A percentile compares a stretch with the other conserved stretches of the same genome.
phyloP scores from a whole-genome alignment of 345 rosid genomes.

The Camelina neglecta region DNA sequence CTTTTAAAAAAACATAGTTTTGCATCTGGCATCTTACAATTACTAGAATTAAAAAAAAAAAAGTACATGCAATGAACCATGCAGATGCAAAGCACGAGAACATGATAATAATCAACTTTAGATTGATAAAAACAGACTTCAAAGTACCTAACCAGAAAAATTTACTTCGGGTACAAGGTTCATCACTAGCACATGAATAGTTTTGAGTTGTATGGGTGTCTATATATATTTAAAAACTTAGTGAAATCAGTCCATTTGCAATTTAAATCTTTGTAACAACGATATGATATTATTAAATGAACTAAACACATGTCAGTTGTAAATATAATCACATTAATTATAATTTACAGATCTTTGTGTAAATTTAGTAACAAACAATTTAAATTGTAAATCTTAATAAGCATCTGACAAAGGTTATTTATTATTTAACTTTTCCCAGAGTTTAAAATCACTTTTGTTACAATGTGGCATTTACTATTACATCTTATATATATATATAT shows the following conservation, averaged over 20 bases:
- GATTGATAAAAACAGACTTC: neutral
- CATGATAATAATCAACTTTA: neutral
- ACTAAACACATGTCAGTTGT: neutral
- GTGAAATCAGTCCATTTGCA: neutral
- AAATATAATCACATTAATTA: neutral
- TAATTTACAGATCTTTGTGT: neutral
- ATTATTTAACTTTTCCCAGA: neutral
- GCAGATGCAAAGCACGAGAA: neutral
- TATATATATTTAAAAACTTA: no score
- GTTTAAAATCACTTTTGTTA: neutral
- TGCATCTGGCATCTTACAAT: neutral
- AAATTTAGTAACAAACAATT: neutral
- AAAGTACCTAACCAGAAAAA: neutral
- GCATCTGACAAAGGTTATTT: no score
- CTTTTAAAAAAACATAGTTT: neutral
- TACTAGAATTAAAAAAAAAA: neutral
- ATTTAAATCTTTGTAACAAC: neutral
- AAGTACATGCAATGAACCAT: neutral
- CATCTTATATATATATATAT: no score
- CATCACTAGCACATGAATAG: neutral
- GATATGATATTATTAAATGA: neutral
- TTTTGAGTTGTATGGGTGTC: neutral
- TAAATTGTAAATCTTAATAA: neutral
- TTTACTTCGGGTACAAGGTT: slow-evolving; percentile 1
- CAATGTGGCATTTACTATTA: neutral